Conservation (phyloP, 2,329 filamentous ascomycete species). For the Arachnopeziza araneosa region DNA sequence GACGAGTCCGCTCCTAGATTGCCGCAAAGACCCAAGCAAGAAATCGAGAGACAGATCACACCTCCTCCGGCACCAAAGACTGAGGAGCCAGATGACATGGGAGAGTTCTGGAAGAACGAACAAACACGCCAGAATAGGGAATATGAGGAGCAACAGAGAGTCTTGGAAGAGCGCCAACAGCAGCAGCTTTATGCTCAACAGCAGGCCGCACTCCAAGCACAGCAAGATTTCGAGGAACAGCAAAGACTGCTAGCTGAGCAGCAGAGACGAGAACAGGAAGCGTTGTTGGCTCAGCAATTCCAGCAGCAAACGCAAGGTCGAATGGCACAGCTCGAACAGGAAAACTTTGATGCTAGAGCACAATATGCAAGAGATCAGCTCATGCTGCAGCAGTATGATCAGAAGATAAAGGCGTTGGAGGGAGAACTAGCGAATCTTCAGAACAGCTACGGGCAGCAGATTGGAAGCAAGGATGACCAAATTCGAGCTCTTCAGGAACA, state of each 20-base stretch:
- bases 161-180: constrained; percentile 82
- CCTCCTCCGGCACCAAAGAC: constrained; percentile 62
- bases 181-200: constrained; percentile 77
- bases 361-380: constrained; percentile 98
- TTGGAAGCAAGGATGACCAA: constrained; percentile 87
- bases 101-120: constrained; percentile 96
- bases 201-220: constrained; percentile 75
- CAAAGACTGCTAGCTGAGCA: constrained; percentile 84
- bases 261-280: constrained; percentile 84
- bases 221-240: constrained; percentile 94
- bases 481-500: constrained; percentile 91
- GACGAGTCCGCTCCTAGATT: constrained; percentile 80
- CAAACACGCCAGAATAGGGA: constrained; percentile 86
- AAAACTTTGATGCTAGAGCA: constrained; percentile 88
- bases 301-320: constrained; percentile 92
- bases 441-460: constrained; percentile 78
- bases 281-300: constrained; percentile 80
- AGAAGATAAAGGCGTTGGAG: constrained; percentile 88
- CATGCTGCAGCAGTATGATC: constrained; percentile 94
- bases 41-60: constrained; percentile 61
- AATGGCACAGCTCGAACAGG: constrained; percentile 90
- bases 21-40: constrained; percentile 74
- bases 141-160: constrained; percentile 88
- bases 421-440: constrained; percentile 79
- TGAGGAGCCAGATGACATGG: constrained; percentile 88